These are phyloP conservation scores for Trichomonas tenax DNA, from an alignment of 208 protist genomes.

Conservation along the genomic window DNA sequence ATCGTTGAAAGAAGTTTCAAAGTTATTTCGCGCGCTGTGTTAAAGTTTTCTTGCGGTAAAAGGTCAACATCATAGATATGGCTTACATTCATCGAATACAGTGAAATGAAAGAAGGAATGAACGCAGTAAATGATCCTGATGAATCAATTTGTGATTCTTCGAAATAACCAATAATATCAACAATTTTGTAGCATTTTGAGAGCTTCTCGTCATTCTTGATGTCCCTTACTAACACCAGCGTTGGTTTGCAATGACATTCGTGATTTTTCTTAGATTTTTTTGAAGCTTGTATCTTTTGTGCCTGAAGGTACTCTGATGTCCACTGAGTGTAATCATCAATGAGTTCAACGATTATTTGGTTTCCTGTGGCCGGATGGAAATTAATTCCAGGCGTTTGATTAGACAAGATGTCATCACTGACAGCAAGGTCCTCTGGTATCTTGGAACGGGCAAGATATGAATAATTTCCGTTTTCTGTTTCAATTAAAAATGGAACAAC, in stretches of 20 bases:
- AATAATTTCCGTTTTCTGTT: background rate
- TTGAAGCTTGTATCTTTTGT: background rate
- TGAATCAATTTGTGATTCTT: background rate
- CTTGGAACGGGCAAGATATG: background rate
- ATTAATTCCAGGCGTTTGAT: background rate
- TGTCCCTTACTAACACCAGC: background rate
- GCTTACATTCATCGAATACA: background rate
- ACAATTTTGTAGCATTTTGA: background rate
- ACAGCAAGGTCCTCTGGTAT: background rate
- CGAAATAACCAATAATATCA: background rate
- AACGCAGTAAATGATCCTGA: background rate
- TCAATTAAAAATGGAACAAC: background rate
- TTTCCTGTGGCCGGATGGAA: background rate
- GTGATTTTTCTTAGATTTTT: background rate
- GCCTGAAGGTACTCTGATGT: background rate
- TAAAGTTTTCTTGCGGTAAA: background rate
- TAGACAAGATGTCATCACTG: background rate
- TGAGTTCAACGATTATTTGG: background rate
- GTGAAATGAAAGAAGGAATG: background rate
- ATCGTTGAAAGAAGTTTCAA: background rate
- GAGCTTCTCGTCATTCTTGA: background rate
- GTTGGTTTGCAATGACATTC: background rate
- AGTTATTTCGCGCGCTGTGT: background rate
- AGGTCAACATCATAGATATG: background rate
- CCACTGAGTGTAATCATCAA: background rate